Percentiles rank a stretch among this genome's conserved stretches.
phyloP scores from a whole-genome alignment of 768 basidiomycete genomes.

The Guyanaporus albipodus region DNA sequence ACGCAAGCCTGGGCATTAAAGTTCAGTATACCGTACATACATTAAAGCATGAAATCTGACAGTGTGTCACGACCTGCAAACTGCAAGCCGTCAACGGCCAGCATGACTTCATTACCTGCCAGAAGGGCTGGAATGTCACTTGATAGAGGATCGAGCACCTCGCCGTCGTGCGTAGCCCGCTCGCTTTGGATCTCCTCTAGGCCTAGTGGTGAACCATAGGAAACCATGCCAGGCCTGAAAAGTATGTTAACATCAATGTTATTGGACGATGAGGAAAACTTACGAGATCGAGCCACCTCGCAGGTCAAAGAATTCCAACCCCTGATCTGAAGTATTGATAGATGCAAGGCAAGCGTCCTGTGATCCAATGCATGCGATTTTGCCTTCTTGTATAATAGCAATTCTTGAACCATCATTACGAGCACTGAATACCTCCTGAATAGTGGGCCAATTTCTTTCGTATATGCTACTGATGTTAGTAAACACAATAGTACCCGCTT shows the following conservation, averaged over 20 bases:
- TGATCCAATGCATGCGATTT: constrained; percentile 50
- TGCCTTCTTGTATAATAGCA: constrained; percentile 51
- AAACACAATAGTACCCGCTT: constrained; percentile 50
- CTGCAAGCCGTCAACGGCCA: constrained; percentile 70
- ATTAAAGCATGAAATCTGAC: constrained; percentile 33
- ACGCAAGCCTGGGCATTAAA: constrained; percentile 51
- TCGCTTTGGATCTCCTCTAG: constrained; percentile 55
- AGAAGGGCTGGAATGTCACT: constrained; percentile 33
- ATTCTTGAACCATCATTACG: constrained; percentile 27
- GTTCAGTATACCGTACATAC: constrained; percentile 1
- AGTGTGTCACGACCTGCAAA: constrained; percentile 58
- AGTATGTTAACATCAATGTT: background rate
- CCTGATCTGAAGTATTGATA: constrained; percentile 10
- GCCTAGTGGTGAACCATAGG: constrained; percentile 44
- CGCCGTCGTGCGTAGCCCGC: constrained; percentile 53
- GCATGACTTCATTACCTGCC: constrained; percentile 39
- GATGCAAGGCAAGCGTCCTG: constrained; percentile 23
- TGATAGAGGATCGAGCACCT: constrained; percentile 43
- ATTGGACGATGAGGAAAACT: constrained; percentile 18
- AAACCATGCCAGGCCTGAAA: constrained; percentile 43
- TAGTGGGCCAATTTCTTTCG: constrained; percentile 28
- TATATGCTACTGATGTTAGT: constrained; percentile 57
- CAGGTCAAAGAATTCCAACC: constrained; percentile 49
- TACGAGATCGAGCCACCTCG: constrained; percentile 60
- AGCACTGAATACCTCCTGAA: constrained; percentile 21